These are phyloP conservation scores for Emergomyces pasteurianus DNA, from an alignment of 2,329 filamentous ascomycete genomes.

Conservation along the genomic window DNA sequence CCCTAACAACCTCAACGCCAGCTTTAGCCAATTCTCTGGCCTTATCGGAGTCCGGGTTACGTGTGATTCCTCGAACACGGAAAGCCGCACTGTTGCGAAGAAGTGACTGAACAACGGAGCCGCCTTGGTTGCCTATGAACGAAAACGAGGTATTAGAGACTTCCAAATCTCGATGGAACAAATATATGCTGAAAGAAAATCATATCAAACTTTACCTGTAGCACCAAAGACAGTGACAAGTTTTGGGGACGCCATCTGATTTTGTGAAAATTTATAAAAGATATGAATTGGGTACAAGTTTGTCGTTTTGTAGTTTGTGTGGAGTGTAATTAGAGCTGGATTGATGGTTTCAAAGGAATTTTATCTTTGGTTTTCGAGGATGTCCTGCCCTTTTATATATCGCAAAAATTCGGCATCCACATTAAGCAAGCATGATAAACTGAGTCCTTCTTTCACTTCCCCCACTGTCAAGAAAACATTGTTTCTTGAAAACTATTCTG, in stretches of 20 bases:
- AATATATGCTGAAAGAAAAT: background rate
- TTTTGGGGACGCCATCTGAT: background rate
- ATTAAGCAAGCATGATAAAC: background rate
- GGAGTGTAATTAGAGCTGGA: background rate
- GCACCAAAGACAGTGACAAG: conserved; percentile 2
- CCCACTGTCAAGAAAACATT: background rate
- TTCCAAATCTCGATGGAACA: background rate
- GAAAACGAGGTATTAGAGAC: background rate
- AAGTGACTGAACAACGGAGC: conserved; percentile 10
- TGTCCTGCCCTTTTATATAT: background rate
- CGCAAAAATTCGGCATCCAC: too few relatives aligned
- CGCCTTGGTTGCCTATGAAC: conserved; percentile 10
- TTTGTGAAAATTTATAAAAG: background rate
- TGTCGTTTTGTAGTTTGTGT: background rate
- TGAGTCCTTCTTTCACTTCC: background rate
- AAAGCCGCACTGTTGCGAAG: conserved; percentile 8
- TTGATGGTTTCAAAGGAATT: background rate
- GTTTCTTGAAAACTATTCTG: background rate
- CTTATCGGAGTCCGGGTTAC: conserved; percentile 8
- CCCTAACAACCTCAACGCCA: conserved; percentile 17
- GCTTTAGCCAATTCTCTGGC: conserved; percentile 9
- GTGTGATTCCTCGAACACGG: conserved; percentile 16
- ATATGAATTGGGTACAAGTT: background rate
- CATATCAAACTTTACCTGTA: background rate
- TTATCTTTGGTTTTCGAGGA: background rate